Conservation (phyloP, 345 rosid genomes). For the Eutrema yunnanense region DNA sequence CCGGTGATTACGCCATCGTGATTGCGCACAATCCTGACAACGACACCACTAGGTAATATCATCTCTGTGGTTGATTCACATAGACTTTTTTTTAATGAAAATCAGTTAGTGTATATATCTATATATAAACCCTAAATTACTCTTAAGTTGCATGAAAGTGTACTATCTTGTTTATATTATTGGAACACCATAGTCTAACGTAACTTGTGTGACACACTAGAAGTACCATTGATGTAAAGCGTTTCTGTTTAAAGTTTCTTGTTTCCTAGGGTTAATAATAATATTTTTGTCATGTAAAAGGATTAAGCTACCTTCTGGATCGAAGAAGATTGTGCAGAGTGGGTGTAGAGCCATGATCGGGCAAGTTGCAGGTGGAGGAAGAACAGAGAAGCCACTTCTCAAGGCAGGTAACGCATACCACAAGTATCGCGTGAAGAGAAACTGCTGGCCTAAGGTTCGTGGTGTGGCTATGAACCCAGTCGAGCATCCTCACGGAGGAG, state of each 20-base stretch:
- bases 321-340: conserved; percentile 53
- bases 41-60: conserved; percentile 29
- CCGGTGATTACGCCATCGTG: conserved; percentile 27
- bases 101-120: neutral
- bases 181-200: neutral
- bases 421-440: conserved; percentile 60
- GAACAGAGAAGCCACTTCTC: conserved; percentile 69
- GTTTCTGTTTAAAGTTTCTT: neutral
- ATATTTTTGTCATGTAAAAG: conserved; percentile 4
- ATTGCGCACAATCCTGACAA: conserved; percentile 23
- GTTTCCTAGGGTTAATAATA: neutral
- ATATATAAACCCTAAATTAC: too few species aligned
- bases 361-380: conserved; percentile 68
- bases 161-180: neutral
- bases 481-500: conserved; percentile 80
- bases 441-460: conserved; percentile 69
- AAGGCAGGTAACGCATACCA: conserved; percentile 72
- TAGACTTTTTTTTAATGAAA: too few species aligned
- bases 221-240: neutral
- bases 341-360: conserved; percentile 66
- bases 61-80: neutral
- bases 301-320: conserved; percentile 62
- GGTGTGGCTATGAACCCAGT: conserved; percentile 84
- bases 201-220: neutral
- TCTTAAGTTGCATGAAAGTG: neutral